Evolutionary conservation across 2,329 filamentous ascomycete species (phyloP), one percentile per base, ranked within the genome.

Genomic region (Penicillium aurantiogriseum): DNA sequence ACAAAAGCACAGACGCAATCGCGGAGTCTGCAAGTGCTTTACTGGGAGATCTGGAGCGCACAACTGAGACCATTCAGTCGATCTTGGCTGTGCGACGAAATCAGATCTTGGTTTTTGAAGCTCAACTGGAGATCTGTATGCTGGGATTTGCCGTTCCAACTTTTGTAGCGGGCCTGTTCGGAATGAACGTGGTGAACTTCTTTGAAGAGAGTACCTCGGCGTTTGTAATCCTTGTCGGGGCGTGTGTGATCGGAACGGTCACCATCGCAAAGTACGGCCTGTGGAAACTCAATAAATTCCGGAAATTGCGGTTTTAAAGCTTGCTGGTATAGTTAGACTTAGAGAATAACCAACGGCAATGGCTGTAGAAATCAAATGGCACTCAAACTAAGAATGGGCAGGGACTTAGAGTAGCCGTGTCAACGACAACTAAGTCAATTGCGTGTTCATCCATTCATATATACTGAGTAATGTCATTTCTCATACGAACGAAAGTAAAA

Each of bases 41-140:
- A 40, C 61, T 70, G 39, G 62, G 60, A 3, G 63, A 73, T 31
- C 67, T 75, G 7, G 64, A 63, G 8, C 69, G 65, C 15, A 75
- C 70, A 9, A 70, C 71, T 44, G 69, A 71, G 17, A 73, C 67
- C 0, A 70, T 74, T 23, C 63, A 71, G 36, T 71, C 71, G 0
- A 65, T 70, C 17, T 54, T 76, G 39, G 68, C 70, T 36, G 72
- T 74, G 42, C 70, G 71, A 35, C 67, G 73, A 5, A 76, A 76
- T 45, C 73, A 76, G 56, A 75, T 76, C 59, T 72, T 76, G 70
- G 65, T 75, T 3, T 65, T 76, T 11, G 72, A 76, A 51, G 70
- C 71, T 8, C 67, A 71, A 59, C 62, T 76, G 29, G 72, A 74
- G 60, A 74, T 75, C 35, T 62, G 69, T 50, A 75, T 74, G 65